Evolutionary conservation across 2,329 filamentous ascomycete species (phyloP), one percentile per base, ranked within the genome.

Genomic region (Diplodia mutila): DNA sequence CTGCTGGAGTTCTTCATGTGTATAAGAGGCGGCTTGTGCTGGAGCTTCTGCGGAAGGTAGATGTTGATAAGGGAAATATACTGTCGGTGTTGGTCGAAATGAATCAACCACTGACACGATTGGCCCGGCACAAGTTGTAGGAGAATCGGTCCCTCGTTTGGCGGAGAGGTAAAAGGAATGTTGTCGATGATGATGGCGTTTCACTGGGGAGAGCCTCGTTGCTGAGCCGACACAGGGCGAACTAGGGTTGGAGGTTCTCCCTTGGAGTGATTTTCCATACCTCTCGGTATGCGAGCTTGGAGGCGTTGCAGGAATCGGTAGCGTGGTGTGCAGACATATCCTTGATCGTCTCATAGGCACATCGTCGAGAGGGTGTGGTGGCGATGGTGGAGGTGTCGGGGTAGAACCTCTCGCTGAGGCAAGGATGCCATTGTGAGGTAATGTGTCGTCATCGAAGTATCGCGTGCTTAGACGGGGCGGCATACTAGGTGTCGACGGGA

Each of bases 21-120:
- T 6, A 32, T 16, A 23, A 34, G 59, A 55, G n/a, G n/a, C n/a
- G 2, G 25, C 8, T 8, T 32, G 51, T 23, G n/a, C 9, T 37
- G 34, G 3, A 23, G 5, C 12, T n/a, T 18, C 6, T 21, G 59
- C 8, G 25, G 29, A 14, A 9, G 23, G 16, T 8, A 63, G 59
- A n/a, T 63, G 29, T 16, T 63, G 59, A 32, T 63, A 63, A 11
- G 59, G 59, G 29, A 63, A 63, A 14, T 63, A 63, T 18, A 63
- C 29, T 4, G 46, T 12, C 3, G 59, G 46, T n/a, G 42, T 37
- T 9, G 59, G 59, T 25, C 49, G 46, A 14, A 63, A 21, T 7
- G 46, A 34, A 21, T 61, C 18, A 9, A 49, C 39, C 14, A 29
- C 23, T 5, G 46, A n/a, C 16, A 25, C 23, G 1, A 27, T 32